Base-by-base conservation (phyloP, 192 early-diverging fungal species). In the Chytriomyces sp. region DNA sequence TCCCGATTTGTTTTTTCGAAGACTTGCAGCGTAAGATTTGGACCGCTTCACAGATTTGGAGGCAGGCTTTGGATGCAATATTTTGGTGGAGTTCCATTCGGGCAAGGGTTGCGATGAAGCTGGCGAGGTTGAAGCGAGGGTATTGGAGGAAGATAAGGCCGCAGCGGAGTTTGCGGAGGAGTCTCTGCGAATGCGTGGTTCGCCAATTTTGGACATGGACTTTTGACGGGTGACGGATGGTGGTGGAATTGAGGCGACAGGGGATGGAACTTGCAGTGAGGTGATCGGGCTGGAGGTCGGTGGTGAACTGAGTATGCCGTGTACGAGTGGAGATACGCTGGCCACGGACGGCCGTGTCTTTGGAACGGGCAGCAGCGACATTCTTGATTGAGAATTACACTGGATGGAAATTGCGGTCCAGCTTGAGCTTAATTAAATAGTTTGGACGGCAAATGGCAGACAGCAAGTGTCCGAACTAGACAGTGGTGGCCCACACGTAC, bases 21-120 rank as follows among this genome's bases (percentile, higher is more conserved):
- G 48, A 16, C 43, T 47, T 13, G 43, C 48, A 2, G 67, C 67
- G 3, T 68, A 68, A 0, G 16, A 20, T 45, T 68, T 68, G 28
- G 67, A 68, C 0, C 48, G 0, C 5, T 16, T n/a, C 16, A 68
- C n/a, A 18, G 43, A 13, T 9, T 18, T 9, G 9, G 43, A 47
- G 18, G 67, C 16, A 10, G 26, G 9, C 67, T 35, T 35, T 68
- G 18, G 10, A 6, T 11, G 11, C 10, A 68, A 13, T 11, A 68
- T 13, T 26, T 68, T 68, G 26, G 67, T 47, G 67, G 16, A 20
- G 67, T 68, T 68, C 67, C 67, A 68, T 48, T 47, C 67, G 67
- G 67, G 67, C 5, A 47, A 13, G 26, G 24, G 24, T 13, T 57
- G 16, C 53, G 13, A n/a, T 57, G 53, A n/a, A 64, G 63, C 26